A percentile compares a stretch with the other conserved stretches of the same genome.
Evolutionary conservation across 805 yeast genomes (phyloP).

Genomic region (Ogataea sp.): DNA sequence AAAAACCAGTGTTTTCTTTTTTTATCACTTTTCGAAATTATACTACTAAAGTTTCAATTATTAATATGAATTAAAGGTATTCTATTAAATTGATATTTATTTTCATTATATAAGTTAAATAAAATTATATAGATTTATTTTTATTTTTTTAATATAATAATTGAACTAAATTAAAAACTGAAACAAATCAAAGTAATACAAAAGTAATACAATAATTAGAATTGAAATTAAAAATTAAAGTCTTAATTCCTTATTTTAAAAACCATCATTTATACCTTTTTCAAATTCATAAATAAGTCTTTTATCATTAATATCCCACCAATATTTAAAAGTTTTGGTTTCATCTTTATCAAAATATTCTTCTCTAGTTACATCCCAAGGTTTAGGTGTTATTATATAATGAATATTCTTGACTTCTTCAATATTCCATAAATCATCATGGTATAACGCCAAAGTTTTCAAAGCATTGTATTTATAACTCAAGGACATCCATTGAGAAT

Average conservation of each 20-base stretch:
- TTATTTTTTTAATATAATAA: background rate
- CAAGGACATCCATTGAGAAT: conserved; percentile 40
- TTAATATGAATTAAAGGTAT: too few species aligned
- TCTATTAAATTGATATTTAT: too few species aligned
- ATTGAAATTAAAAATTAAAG: background rate
- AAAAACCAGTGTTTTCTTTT: too few species aligned
- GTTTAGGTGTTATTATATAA: conserved; percentile 51
- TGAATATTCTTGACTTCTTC: conserved; percentile 47
- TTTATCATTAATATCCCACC: conserved; percentile 41
- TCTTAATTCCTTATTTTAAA: conserved; percentile 1
- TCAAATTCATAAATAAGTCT: conserved; percentile 13
- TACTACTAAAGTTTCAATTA: too few species aligned
- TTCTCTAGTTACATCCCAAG: conserved; percentile 39
- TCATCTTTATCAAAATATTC: conserved; percentile 23
- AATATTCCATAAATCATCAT: conserved; percentile 38
- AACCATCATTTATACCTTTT: conserved; percentile 11
- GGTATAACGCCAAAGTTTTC: conserved; percentile 40
- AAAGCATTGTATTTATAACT: conserved; percentile 48
- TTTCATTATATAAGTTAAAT: too few species aligned
- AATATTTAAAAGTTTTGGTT: conserved; percentile 38
- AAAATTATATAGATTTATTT: background rate
- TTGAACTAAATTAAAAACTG: background rate
- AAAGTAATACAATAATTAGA: background rate
- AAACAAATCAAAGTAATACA: background rate
- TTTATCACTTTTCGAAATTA: too few species aligned